Conservation (phyloP, 192 early-diverging fungal genomes). For the Coemansia guatemalensis region DNA sequence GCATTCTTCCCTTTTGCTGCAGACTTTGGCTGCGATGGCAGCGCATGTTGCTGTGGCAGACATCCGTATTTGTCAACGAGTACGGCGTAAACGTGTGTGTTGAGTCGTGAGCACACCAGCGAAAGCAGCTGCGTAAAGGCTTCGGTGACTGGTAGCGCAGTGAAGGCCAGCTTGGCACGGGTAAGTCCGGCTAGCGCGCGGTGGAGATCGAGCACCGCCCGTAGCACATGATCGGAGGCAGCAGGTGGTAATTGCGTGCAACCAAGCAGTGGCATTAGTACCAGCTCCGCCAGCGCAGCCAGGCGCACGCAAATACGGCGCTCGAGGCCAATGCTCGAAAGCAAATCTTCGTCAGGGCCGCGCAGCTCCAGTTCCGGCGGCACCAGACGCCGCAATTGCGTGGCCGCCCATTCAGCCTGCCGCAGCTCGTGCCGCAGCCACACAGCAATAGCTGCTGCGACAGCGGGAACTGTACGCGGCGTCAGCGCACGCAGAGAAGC, state of each 20-base stretch:
- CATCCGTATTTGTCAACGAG: slow-evolving; percentile 27
- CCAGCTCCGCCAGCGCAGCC: slow-evolving; percentile 13
- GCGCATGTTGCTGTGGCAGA: background rate
- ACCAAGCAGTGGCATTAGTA: slow-evolving; percentile 24
- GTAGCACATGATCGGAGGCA: slow-evolving; percentile 23
- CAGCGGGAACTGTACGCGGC: slow-evolving; percentile 22
- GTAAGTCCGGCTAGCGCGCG: slow-evolving; percentile 23
- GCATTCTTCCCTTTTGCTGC: slow-evolving; percentile 9
- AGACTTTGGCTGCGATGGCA: background rate
- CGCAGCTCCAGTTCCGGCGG: slow-evolving; percentile 9
- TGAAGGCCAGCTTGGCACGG: slow-evolving; percentile 13
- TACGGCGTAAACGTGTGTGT: slow-evolving; percentile 21
- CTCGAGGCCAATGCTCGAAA: slow-evolving; percentile 20
- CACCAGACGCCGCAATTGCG: slow-evolving; percentile 25
- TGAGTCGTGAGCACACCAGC: slow-evolving; percentile 33
- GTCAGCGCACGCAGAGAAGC: slow-evolving; percentile 22
- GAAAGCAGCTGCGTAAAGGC: slow-evolving; percentile 27
- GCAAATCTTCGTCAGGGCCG: slow-evolving; percentile 16
- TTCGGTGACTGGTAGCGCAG: slow-evolving; percentile 37
- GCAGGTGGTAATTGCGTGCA: slow-evolving; percentile 6
- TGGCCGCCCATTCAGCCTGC: slow-evolving; percentile 25
- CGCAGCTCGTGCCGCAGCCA: slow-evolving; percentile 41
- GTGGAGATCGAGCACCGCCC: slow-evolving; percentile 36
- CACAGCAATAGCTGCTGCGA: slow-evolving; percentile 7
- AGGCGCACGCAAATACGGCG: slow-evolving; percentile 37